Base-by-base conservation (phyloP, 192 early-diverging fungal species). In the Fimicolochytrium jonesii region DNA sequence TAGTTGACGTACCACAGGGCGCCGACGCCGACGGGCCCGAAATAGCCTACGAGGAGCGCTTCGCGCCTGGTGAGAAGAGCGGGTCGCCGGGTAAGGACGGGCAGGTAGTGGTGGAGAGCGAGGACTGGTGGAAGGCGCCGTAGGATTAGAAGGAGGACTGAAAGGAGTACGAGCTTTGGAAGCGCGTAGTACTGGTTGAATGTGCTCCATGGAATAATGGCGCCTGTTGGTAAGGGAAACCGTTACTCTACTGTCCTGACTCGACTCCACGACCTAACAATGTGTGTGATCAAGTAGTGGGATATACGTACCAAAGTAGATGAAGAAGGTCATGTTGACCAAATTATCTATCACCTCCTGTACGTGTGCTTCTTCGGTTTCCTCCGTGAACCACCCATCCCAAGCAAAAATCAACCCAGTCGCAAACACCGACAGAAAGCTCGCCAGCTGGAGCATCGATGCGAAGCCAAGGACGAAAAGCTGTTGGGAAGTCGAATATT, bases 331-430 rank as follows among this genome's bases (percentile, higher is more conserved):
- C 59, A 91, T 70, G 70, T 93, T 95, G 36, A 96, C 66, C 61
- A 98, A 70, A 68, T 83, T 87, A 63, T 94, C 93, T 43, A 98
- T 80, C 2, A 89, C 87, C 70, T 95, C 92, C 72, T 96, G 93
- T 26, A 96, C 78, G 22, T 92, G 86, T 1, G 89, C 85, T 44
- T 90, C 87, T 30, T 89, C 76, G 18, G 87, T 85, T 56, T 92
- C 88, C 23, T 89, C 68, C 36, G 86, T 83, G 68, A 92, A 95
- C 92, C 92, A 97, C 46, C 43, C 52, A 49, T 97, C 92, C 92
- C 92, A 64, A 0, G 88, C 86, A 35, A 92, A 88, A 1, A 85
- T 75, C 62, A 89, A 86, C 1, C 57, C 57, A n/a, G 88, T 85
- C 44, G 87, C 72, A 73, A 92, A 92, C 57, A 86, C 87, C 42